Conservation (phyloP, 1,284 basidiomycete genomes). For the Rhodotorula sp. region DNA sequence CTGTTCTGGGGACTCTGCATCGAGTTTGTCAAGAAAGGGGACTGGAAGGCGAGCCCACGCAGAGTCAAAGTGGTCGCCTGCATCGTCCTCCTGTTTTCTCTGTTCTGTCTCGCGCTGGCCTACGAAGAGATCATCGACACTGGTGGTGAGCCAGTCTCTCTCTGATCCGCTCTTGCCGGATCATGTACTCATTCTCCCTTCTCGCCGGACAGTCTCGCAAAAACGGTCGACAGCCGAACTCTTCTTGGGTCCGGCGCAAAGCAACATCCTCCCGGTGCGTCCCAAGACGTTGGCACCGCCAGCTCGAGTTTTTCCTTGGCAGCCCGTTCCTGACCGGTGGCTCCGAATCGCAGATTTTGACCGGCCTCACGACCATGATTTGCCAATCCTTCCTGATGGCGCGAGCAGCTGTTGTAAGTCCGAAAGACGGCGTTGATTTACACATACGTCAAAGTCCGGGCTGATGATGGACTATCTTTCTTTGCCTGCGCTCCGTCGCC, state of each 20-base stretch:
- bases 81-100: constrained; percentile 5
- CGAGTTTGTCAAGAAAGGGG: background rate
- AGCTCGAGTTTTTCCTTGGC: background rate
- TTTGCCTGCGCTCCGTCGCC: too few relatives aligned
- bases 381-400: constrained; percentile 14
- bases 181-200: too few relatives aligned
- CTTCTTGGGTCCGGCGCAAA: constrained; percentile 6
- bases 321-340: background rate
- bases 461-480: background rate
- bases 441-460: too few relatives aligned
- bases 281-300: background rate
- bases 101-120: constrained; percentile 8
- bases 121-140: constrained; percentile 11
- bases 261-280: constrained; percentile 7
- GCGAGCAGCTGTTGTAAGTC: constrained; percentile 16
- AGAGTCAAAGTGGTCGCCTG: background rate
- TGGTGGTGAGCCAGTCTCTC: constrained; percentile 1
- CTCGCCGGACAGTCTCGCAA: constrained; percentile 8
- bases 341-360: background rate
- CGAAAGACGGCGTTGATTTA: too few relatives aligned
- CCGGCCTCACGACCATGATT: background rate
- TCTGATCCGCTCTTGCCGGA: background rate
- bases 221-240: background rate
- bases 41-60: background rate
- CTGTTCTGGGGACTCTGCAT: constrained; percentile 6